Conservation (phyloP, 2,329 filamentous ascomycete species). For the Westerdykella sp. region DNA sequence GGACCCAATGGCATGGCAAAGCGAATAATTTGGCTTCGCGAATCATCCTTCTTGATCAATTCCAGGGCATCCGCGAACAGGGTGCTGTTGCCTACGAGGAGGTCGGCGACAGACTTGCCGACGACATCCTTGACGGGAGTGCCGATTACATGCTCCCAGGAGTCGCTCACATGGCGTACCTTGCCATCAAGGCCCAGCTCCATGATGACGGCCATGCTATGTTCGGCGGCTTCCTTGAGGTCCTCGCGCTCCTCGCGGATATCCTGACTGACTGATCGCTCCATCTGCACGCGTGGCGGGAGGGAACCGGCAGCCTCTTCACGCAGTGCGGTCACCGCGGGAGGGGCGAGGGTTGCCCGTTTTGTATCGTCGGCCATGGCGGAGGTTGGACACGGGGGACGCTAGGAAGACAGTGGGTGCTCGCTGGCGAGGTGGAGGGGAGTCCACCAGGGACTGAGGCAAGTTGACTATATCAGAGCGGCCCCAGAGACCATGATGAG, state of each 20-base stretch:
- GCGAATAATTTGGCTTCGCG: constrained; percentile 70
- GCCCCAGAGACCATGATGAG: constrained; percentile 31
- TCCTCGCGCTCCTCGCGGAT: constrained; percentile 92
- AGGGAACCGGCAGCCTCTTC: constrained; percentile 31
- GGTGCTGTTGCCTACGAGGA: constrained; percentile 72
- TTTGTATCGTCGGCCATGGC: constrained; percentile 27
- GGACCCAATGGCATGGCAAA: constrained; percentile 35
- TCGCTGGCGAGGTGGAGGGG: constrained; percentile 9
- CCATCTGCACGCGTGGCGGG: constrained; percentile 41
- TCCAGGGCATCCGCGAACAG: constrained; percentile 80
- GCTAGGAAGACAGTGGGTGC: constrained; percentile 6
- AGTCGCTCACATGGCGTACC: constrained; percentile 93
- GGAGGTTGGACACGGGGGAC: constrained; percentile 9
- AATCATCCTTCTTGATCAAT: constrained; percentile 81
- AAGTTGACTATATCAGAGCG: constrained; percentile 23
- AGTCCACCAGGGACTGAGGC: constrained; percentile 26
- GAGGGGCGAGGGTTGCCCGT: constrained; percentile 36
- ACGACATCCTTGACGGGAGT: constrained; percentile 66
- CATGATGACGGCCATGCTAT: constrained; percentile 93
- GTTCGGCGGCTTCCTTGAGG: constrained; percentile 88
- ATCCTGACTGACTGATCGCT: constrained; percentile 70
- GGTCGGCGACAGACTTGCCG: constrained; percentile 70
- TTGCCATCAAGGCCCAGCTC: constrained; percentile 86
- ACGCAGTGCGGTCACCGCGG: constrained; percentile 40
- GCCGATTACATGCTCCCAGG: constrained; percentile 90